Evolutionary conservation across 192 early-diverging fungal genomes (phyloP).

Genomic region (Podila clonocystis): DNA sequence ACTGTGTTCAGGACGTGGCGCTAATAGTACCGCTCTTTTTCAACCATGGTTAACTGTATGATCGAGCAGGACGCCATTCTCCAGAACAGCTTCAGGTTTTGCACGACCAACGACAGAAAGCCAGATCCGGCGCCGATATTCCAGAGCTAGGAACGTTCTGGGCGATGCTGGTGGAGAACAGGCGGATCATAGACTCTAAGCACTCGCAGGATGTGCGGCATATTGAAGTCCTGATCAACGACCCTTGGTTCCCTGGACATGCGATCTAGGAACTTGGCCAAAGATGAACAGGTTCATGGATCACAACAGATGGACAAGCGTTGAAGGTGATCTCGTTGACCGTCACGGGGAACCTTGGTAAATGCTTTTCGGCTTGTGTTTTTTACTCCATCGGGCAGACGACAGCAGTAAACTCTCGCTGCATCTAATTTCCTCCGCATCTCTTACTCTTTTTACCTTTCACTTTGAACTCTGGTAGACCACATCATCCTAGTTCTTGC

Average conservation of each 20-base stretch:
- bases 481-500: no score
- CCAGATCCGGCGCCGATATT: constrained; percentile 5
- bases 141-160: constrained; percentile 38
- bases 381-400: no score
- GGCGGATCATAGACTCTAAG: constrained; percentile 74
- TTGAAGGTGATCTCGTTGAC: constrained; percentile 69
- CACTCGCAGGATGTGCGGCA: constrained; percentile 97
- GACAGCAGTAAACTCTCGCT: no score
- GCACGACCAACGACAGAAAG: neutral
- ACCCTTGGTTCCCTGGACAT: constrained; percentile 54
- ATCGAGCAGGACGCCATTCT: constrained; percentile 58
- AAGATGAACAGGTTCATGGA: constrained; percentile 71
- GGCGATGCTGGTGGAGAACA: constrained; percentile 59
- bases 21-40: constrained; percentile 58
- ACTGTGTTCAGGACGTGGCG: constrained; percentile 88
- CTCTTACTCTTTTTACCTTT: no score
- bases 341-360: constrained; percentile 51
- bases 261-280: constrained; percentile 71
- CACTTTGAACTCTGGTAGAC: no score
- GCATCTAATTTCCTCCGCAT: no score
- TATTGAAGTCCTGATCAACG: constrained; percentile 67
- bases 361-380: no score
- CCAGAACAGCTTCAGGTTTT: constrained; percentile 22
- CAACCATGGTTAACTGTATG: constrained; percentile 84
- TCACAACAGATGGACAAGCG: constrained; percentile 71